phyloP scores from a whole-genome alignment of 2,329 filamentous ascomycete genomes.

The Passalora sequoiae region DNA sequence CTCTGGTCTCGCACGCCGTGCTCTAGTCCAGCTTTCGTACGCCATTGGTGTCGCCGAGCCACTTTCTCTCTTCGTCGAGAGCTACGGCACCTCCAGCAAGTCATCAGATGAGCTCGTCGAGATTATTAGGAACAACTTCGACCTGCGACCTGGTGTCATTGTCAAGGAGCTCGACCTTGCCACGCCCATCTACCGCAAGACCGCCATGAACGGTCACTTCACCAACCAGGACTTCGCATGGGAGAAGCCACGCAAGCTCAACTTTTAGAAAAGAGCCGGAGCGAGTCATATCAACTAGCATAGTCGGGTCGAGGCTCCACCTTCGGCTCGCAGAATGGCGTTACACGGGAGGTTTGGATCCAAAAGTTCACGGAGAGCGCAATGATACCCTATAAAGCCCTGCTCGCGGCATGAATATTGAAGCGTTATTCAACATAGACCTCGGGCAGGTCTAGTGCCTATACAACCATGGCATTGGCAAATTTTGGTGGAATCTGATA shows the following conservation, averaged over 20 bases:
- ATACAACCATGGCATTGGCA: slow-evolving; percentile 6
- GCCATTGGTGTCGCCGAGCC: slow-evolving; percentile 98
- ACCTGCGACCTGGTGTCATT: slow-evolving; percentile 96
- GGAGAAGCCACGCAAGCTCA: slow-evolving; percentile 96
- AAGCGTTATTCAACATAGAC: slow-evolving; percentile 27
- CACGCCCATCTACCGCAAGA: slow-evolving; percentile 96
- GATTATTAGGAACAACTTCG: slow-evolving; percentile 94
- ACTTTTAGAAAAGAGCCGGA: slow-evolving; percentile 59
- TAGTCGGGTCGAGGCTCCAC: slow-evolving; percentile 15
- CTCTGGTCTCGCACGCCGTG: slow-evolving; percentile 83
- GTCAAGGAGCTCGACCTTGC: slow-evolving; percentile 93
- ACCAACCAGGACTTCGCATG: slow-evolving; percentile 96
- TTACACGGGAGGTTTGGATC: slow-evolving; percentile 12
- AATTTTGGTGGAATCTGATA: slow-evolving; percentile 18
- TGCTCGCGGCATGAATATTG: slow-evolving; percentile 22
- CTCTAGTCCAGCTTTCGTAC: slow-evolving; percentile 96
- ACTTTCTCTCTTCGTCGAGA: slow-evolving; percentile 95
- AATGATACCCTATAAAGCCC: slow-evolving; percentile 25
- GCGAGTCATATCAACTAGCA: slow-evolving; percentile 8
- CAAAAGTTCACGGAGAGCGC: slow-evolving; percentile 22
- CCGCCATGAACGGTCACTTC: slow-evolving; percentile 99
- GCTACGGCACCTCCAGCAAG: slow-evolving; percentile 90
- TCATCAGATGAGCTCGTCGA: slow-evolving; percentile 86
- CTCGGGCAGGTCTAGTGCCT: slow-evolving; percentile 17
- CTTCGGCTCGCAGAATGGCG: slow-evolving; percentile 16